phyloP scores from a whole-genome alignment of 495 filamentous ascomycete genomes.

The Penicillium canescens region DNA sequence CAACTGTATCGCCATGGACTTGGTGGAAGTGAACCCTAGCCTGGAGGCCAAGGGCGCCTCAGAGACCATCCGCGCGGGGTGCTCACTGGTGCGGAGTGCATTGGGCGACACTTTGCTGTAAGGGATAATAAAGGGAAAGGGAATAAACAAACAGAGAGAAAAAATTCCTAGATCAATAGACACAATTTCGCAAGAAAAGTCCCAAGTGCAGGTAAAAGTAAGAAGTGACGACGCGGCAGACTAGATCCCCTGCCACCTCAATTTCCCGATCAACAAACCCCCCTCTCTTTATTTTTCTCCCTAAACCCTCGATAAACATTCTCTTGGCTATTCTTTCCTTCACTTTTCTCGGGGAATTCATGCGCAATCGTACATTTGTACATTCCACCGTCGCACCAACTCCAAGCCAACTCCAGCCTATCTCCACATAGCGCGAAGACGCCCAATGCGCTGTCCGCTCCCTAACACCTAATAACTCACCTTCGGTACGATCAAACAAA shows the following conservation, averaged over 20 bases:
- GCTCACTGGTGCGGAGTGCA: slow-evolving; percentile 86
- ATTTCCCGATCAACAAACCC: slow-evolving; percentile 24
- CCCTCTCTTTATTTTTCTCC: slow-evolving; percentile 5
- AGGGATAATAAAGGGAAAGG: slow-evolving; percentile 12
- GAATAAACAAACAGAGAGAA: background rate
- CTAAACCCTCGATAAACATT: background rate
- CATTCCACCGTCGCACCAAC: background rate
- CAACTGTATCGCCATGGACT: slow-evolving; percentile 84
- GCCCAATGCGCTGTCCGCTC: slow-evolving; percentile 31
- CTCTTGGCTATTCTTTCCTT: background rate
- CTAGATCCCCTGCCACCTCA: slow-evolving; percentile 32
- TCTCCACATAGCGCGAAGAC: slow-evolving; percentile 14
- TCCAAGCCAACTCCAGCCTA: background rate
- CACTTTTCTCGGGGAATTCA: background rate
- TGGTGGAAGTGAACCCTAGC: slow-evolving; percentile 95
- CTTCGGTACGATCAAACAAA: background rate
- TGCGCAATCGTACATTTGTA: slow-evolving; percentile 1
- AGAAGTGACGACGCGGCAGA: background rate
- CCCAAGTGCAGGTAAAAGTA: background rate
- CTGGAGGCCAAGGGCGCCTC: slow-evolving; percentile 73
- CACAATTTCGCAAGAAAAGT: background rate
- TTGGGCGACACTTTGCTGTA: slow-evolving; percentile 87
- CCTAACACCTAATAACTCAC: background rate
- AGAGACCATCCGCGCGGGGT: slow-evolving; percentile 88
- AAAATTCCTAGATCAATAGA: slow-evolving; percentile 2